These are phyloP conservation scores for Lodderomyces oxycetoniae DNA, from an alignment of 1,139 yeast genomes.

Conservation along the genomic window DNA sequence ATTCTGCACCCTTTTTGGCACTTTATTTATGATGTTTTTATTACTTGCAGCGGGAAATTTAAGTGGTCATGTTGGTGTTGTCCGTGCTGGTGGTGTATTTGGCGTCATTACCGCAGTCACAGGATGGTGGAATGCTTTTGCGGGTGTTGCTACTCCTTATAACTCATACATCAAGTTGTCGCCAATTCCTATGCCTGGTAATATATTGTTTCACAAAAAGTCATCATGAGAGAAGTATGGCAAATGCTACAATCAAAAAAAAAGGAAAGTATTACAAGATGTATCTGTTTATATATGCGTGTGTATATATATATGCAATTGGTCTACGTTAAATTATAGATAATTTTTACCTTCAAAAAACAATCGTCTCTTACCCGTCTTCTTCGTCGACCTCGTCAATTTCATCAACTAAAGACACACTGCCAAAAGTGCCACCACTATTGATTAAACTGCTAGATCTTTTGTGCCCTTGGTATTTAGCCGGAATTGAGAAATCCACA, in stretches of 20 bases:
- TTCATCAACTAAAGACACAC: constrained; percentile 2
- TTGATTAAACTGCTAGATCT: neutral
- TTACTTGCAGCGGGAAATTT: constrained; percentile 40
- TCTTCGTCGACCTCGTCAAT: constrained; percentile 5
- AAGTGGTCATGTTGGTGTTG: constrained; percentile 24
- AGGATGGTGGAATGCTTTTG: constrained; percentile 40
- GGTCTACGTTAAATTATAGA: too few species aligned
- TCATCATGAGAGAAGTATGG: too few species aligned
- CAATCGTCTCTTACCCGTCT: neutral
- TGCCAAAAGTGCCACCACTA: neutral
- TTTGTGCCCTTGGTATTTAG: neutral
- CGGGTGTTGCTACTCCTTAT: constrained; percentile 28
- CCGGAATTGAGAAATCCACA: constrained; percentile 35
- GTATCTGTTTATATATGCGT: too few species aligned
- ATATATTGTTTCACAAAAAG: too few species aligned
- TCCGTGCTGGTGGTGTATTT: constrained; percentile 43
- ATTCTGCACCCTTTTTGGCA: constrained; percentile 32
- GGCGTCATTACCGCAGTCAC: constrained; percentile 38
- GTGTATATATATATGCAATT: too few species aligned
- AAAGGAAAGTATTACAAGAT: too few species aligned
- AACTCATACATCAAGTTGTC: constrained; percentile 29
- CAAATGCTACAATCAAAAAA: too few species aligned
- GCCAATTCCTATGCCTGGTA: constrained; percentile 20
- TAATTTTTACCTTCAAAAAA: too few species aligned
- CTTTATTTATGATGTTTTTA: constrained; percentile 34